A percentile compares a stretch with the other conserved stretches of the same genome.
Evolutionary conservation across 306 rosid species (phyloP).

Genomic region (Hippophae rhamnoides): DNA sequence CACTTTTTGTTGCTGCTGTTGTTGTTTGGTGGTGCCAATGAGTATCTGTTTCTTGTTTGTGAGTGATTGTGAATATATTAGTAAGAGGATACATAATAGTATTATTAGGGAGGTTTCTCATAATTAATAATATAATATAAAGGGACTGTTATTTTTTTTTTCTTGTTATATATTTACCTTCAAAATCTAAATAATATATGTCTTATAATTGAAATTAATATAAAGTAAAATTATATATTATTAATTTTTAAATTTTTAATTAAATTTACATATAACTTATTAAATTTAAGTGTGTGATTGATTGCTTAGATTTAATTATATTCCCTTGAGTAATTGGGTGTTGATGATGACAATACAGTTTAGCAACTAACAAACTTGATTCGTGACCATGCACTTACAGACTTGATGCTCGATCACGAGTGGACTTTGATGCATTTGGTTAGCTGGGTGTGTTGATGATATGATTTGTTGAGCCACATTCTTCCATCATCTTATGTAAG

Average conservation of each 20-base stretch:
- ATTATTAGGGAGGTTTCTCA: slow-evolving; percentile 6
- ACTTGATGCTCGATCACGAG: too few species aligned
- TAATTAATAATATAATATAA: slow-evolving; percentile 2
- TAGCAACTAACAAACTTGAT: neutral
- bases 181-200: slow-evolving; percentile 12
- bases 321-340: too few species aligned
- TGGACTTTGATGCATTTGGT: too few species aligned
- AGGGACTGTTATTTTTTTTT: neutral
- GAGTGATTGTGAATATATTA: slow-evolving; percentile 42
- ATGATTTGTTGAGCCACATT: too few species aligned
- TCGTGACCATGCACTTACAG: neutral
- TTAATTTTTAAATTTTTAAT: too few species aligned
- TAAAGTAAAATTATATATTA: neutral
- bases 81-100: slow-evolving; percentile 1
- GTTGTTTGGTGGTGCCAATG: slow-evolving; percentile 64
- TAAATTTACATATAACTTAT: too few species aligned
- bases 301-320: too few species aligned
- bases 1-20: slow-evolving; percentile 33
- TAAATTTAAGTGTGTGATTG: too few species aligned
- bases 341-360: neutral
- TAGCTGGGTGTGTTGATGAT: too few species aligned
- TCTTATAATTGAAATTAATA: slow-evolving; percentile 6
- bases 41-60: slow-evolving; percentile 40
- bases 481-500: too few species aligned
- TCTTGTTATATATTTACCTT: neutral